Conservation (phyloP, 2,329 filamentous ascomycete species). For the Penicillium sp. region DNA sequence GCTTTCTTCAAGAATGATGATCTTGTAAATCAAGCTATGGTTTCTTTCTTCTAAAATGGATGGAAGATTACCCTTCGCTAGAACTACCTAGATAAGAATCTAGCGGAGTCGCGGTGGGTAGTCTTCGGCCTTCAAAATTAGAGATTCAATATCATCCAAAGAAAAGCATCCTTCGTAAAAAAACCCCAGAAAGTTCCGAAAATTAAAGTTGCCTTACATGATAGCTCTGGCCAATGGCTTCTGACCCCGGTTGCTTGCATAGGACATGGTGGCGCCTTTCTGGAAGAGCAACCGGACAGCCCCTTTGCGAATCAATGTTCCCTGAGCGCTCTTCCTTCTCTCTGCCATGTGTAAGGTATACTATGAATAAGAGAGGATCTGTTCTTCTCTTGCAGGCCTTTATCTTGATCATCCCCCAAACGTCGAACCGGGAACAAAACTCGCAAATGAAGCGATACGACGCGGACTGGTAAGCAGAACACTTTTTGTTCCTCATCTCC, state of each 20-base stretch:
- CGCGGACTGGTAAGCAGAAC: too few species aligned
- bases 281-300: neutral
- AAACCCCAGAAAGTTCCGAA: neutral
- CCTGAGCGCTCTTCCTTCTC: neutral
- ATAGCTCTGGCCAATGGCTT: neutral
- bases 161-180: neutral
- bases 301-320: neutral
- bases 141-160: neutral
- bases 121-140: neutral
- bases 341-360: neutral
- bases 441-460: too few species aligned
- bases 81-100: neutral
- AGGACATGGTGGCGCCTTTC: constrained; percentile 1
- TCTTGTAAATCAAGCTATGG: too few species aligned
- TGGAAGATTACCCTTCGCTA: neutral
- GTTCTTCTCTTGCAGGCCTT: too few species aligned
- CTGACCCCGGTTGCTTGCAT: neutral
- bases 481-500: too few species aligned
- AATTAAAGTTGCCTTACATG: neutral
- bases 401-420: too few species aligned
- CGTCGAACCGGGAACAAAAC: too few species aligned
- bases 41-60: neutral
- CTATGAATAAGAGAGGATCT: too few species aligned
- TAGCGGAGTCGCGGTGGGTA: neutral
- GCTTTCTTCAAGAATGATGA: too few species aligned